phyloP scores from a whole-genome alignment of 768 basidiomycete species.

The Vararia minispora region DNA sequence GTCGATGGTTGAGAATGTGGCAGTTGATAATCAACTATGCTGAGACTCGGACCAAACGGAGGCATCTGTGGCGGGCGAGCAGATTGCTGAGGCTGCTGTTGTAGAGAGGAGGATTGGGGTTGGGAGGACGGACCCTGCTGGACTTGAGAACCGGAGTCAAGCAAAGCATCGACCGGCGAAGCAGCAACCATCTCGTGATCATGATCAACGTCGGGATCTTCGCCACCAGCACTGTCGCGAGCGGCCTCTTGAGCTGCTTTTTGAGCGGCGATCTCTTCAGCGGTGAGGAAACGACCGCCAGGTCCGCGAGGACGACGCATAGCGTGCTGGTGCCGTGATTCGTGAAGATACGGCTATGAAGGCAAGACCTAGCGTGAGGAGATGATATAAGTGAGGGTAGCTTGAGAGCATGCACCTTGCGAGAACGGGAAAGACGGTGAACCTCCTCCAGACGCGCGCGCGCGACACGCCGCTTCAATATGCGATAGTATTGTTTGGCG shows the following conservation, averaged over 20 bases:
- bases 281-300: conserved; percentile 94
- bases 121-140: too few species aligned
- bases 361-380: conserved; percentile 7
- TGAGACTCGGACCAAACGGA: too few species aligned
- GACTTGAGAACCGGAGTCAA: too few species aligned
- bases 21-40: too few species aligned
- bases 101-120: conserved; percentile 7
- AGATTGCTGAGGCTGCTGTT: conserved; percentile 12
- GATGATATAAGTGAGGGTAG: conserved; percentile 2
- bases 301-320: conserved; percentile 96
- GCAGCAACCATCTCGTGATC: conserved; percentile 30
- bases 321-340: conserved; percentile 95
- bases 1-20: too few species aligned
- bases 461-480: conserved; percentile 89
- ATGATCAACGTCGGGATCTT: conserved; percentile 27
- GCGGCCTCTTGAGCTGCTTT: conserved; percentile 32
- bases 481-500: conserved; percentile 98
- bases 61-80: conserved; percentile 14
- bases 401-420: conserved; percentile 52
- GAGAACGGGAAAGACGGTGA: conserved; percentile 81
- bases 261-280: conserved; percentile 87
- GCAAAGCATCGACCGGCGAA: conserved; percentile 7
- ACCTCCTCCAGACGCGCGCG: conserved; percentile 89
- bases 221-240: conserved; percentile 22
- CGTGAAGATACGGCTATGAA: conserved; percentile 88